Percentiles rank a stretch among this genome's conserved stretches.
Conservation (phyloP, 768 basidiomycete species). For the Hericium coralloides region DNA sequence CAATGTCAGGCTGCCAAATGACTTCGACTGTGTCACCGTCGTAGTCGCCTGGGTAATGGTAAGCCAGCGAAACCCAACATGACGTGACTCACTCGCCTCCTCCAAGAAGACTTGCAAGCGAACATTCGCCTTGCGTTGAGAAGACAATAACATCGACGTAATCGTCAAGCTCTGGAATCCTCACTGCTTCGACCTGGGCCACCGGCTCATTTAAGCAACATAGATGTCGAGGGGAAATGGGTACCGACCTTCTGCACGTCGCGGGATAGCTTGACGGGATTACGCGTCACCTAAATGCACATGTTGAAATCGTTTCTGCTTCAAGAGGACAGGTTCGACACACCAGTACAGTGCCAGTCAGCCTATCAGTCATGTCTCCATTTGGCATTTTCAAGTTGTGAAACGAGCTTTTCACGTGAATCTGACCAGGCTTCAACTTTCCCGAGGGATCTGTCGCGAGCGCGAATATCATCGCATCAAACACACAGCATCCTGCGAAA, state of each 20-base stretch:
- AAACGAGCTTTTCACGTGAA: slow-evolving; percentile 45
- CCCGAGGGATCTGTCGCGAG: slow-evolving; percentile 38
- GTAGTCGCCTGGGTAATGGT: slow-evolving; percentile 43
- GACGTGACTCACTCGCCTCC: slow-evolving; percentile 36
- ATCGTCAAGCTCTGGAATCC: slow-evolving; percentile 36
- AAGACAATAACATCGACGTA: slow-evolving; percentile 48
- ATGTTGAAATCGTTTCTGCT: too few species aligned
- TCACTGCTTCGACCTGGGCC: slow-evolving; percentile 47
- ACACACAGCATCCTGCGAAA: too few species aligned
- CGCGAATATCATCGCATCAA: too few species aligned
- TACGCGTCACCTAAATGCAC: slow-evolving; percentile 39
- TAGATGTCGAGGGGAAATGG: not conserved
- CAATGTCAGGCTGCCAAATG: slow-evolving; percentile 51
- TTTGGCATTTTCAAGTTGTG: slow-evolving; percentile 32
- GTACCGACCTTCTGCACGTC: slow-evolving; percentile 53
- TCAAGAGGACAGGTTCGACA: slow-evolving; percentile 3
- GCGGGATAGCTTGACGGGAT: slow-evolving; percentile 65
- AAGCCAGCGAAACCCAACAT: not conserved
- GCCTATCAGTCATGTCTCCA: slow-evolving; percentile 38
- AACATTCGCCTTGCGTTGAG: slow-evolving; percentile 27
- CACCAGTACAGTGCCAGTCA: slow-evolving; percentile 51
- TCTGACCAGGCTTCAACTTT: slow-evolving; percentile 42
- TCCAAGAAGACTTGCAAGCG: slow-evolving; percentile 53
- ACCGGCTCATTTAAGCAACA: not conserved
- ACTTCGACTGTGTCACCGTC: slow-evolving; percentile 57